Evolutionary conservation across 306 rosid genomes (phyloP).

Genomic region (Castanea sativa): DNA sequence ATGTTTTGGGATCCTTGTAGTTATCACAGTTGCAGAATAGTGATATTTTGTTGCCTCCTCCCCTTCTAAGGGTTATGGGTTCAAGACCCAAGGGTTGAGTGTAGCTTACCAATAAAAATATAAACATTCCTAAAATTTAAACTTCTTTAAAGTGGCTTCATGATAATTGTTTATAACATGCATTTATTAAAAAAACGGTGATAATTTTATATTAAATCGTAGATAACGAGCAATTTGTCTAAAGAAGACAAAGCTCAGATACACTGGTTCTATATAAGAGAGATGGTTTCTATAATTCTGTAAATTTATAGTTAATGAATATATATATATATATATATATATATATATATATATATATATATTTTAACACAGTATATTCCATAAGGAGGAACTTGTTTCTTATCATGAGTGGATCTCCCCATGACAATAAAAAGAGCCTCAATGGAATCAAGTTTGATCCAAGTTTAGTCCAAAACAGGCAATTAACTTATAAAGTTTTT

Average conservation of each 20-base stretch:
- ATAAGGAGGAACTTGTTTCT: no score
- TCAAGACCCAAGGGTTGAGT: neutral
- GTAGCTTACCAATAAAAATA: no score
- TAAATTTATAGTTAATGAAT: neutral
- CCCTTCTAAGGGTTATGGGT: neutral
- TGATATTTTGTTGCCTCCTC: neutral
- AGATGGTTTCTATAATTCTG: neutral
- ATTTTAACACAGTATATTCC: neutral
- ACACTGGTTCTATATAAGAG: neutral
- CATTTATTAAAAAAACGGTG: neutral
- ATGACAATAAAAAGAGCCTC: no score
- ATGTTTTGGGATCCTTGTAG: neutral
- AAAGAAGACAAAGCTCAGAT: neutral
- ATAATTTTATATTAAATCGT: neutral
- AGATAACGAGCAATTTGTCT: neutral
- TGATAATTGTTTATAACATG: neutral
- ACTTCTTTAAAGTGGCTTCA: neutral
- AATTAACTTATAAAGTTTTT: no score
- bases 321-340: no score
- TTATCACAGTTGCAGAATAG: neutral
- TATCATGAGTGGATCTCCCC: no score
- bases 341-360: no score
- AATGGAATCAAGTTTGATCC: no score
- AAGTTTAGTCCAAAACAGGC: no score
- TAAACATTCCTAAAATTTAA: neutral